A percentile compares a stretch with the other conserved stretches of the same genome.
Evolutionary conservation across 1,284 basidiomycete species (phyloP).

Genomic region (Grifola frondosa): DNA sequence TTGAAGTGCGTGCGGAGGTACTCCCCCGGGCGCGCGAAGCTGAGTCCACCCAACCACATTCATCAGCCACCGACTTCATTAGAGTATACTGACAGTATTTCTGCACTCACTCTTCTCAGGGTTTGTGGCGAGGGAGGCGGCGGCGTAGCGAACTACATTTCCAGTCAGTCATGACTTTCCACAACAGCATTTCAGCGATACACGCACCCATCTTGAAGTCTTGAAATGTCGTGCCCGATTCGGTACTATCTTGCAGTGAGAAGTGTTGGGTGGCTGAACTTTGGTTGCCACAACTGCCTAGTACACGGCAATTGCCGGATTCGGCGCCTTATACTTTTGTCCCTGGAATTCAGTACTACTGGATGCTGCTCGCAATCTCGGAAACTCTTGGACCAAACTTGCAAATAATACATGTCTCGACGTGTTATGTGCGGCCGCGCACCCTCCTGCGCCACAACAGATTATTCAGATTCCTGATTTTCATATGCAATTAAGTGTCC

Average conservation of each 20-base stretch:
- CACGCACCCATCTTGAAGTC: slow-evolving; percentile 71
- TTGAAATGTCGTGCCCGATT: slow-evolving; percentile 32
- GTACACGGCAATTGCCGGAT: no score
- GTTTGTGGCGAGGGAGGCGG: slow-evolving; percentile 81
- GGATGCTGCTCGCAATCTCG: no score
- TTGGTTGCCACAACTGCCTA: slow-evolving; percentile 28
- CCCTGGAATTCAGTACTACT: no score
- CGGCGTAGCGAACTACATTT: slow-evolving; percentile 83
- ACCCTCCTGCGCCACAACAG: no score
- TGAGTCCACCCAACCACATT: slow-evolving; percentile 37
- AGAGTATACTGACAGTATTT: slow-evolving; percentile 6
- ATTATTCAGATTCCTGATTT: no score
- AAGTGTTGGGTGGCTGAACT: slow-evolving; percentile 30
- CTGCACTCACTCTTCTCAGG: slow-evolving; percentile 84
- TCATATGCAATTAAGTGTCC: no score
- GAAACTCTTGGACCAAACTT: no score
- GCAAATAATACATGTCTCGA: no score
- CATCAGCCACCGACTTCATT: slow-evolving; percentile 13
- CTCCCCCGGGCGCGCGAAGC: slow-evolving; percentile 92
- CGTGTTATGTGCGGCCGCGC: no score
- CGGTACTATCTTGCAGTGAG: slow-evolving; percentile 23
- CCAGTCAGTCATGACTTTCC: slow-evolving; percentile 17
- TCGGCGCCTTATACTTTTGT: no score
- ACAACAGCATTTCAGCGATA: slow-evolving; percentile 19
- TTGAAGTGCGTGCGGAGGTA: slow-evolving; percentile 99